A percentile compares a stretch with the other conserved stretches of the same genome.
Conservation (phyloP, 179 eudicot genomes). For the Heliamphora pulchella region DNA sequence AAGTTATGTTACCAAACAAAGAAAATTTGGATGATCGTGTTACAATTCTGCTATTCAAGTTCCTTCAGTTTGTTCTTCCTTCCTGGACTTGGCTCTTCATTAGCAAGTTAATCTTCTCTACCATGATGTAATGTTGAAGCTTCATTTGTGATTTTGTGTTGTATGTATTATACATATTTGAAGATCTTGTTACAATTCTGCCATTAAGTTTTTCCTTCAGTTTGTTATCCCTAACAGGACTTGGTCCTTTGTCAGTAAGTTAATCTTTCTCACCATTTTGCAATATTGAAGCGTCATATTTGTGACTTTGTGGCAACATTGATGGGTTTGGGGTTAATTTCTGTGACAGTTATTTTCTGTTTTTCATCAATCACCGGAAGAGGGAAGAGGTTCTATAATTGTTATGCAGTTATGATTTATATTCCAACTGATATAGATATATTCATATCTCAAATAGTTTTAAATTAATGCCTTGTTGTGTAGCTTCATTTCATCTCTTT, state of each 20-base stretch:
- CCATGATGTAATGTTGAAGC: neutral
- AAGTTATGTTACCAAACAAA: too few relatives aligned
- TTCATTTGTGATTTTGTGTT: neutral
- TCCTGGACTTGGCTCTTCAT: neutral
- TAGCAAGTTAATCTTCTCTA: neutral
- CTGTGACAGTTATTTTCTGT: neutral
- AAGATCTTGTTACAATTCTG: neutral
- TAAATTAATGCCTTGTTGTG: neutral
- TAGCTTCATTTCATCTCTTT: neutral
- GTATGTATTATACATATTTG: neutral
- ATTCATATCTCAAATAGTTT: neutral
- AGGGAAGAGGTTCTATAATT: neutral
- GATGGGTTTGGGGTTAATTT: neutral
- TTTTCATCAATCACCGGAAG: too few relatives aligned
- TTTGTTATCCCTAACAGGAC: neutral
- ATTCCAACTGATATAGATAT: neutral
- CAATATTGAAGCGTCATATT: neutral
- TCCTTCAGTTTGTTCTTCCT: neutral
- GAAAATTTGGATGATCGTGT: neutral
- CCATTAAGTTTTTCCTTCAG: too few relatives aligned
- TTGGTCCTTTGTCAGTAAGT: neutral
- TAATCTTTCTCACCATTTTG: neutral
- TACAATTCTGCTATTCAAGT: neutral
- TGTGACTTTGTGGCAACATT: neutral
- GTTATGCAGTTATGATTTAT: neutral